Base-by-base conservation (phyloP, 805 yeast species). In the Candida ortonii region DNA sequence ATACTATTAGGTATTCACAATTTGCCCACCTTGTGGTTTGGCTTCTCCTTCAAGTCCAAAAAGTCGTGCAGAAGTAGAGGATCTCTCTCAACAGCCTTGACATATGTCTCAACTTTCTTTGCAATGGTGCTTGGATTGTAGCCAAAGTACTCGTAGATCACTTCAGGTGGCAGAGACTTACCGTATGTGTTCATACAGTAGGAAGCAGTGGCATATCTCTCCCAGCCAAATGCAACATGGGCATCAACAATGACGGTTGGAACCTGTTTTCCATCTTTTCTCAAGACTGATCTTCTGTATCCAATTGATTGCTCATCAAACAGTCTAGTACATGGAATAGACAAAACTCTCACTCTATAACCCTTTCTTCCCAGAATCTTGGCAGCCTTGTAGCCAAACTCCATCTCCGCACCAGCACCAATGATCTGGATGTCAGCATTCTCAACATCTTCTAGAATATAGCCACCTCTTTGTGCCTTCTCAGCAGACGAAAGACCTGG, bases 111-210 rank as follows among this genome's bases (percentile, higher is more conserved):
- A 19, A 65, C 54, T 41, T 60, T 61, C 19, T 45, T 44, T 54
- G 94, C 90, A 63, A 93, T 73, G 47, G 94, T 94, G 63, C 84
- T 95, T 46, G 90, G 84, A 39, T 94, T 88, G 75, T 90, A 93
- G 49, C 77, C 96, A 53, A 90, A 85, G 70, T 62, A 70, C 65
- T 85, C 78, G 80, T 80, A 93, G 43, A 90, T 76, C 46, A 84
- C 84, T 41, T 69, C 67, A 61, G 82, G 94, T 62, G 87, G 85
- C 62, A 95, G 97, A 40, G 97, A 88, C 48, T 89, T 93, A 75
- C 98, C 98, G 64, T 90, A 93, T 67, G 86, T 79, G 78, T 87
- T 79, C 61, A 93, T 74, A 66, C 97, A 96, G 60, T 90, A 86
- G 64, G 88, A 94, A 72, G 86, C 95, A 71, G 94, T 97, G 39